A percentile compares a stretch with the other conserved stretches of the same genome.
phyloP scores from a whole-genome alignment of 495 filamentous ascomycete species.

The Astrothelium macrocarpum region DNA sequence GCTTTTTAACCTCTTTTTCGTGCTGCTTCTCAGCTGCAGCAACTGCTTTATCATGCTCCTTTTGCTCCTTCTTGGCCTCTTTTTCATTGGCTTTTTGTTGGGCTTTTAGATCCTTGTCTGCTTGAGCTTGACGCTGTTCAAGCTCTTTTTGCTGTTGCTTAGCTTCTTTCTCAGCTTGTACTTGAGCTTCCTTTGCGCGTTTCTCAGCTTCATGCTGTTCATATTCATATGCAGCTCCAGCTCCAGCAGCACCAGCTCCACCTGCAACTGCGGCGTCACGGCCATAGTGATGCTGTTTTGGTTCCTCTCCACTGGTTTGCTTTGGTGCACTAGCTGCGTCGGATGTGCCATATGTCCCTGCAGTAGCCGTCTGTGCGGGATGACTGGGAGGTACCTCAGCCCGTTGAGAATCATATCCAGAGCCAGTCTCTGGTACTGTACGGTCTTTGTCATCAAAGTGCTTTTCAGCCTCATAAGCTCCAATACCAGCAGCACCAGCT shows the following conservation, averaged over 20 bases:
- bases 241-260: conserved; percentile 14
- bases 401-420: conserved; percentile 7
- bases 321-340: conserved; percentile 8
- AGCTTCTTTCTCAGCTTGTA: conserved; percentile 10
- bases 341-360: not conserved
- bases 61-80: conserved; percentile 14
- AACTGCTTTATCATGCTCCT: conserved; percentile 9
- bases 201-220: conserved; percentile 22
- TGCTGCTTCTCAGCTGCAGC: conserved; percentile 13
- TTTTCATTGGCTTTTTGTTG: not conserved
- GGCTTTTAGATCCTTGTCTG: not conserved
- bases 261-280: conserved; percentile 22
- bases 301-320: not conserved
- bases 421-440: not conserved
- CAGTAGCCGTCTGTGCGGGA: conserved; percentile 9
- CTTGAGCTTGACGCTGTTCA: conserved; percentile 4
- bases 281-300: conserved; percentile 24
- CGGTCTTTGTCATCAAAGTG: not conserved
- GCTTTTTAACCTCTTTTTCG: conserved; percentile 20
- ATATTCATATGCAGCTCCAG: conserved; percentile 15
- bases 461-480: conserved; percentile 8
- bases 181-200: conserved; percentile 18
- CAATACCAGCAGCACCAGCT: conserved; percentile 14
- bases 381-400: conserved; percentile 4
- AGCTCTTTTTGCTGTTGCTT: conserved; percentile 12